phyloP scores from a whole-genome alignment of 2,329 filamentous ascomycete genomes.

The Fusarium humuli region DNA sequence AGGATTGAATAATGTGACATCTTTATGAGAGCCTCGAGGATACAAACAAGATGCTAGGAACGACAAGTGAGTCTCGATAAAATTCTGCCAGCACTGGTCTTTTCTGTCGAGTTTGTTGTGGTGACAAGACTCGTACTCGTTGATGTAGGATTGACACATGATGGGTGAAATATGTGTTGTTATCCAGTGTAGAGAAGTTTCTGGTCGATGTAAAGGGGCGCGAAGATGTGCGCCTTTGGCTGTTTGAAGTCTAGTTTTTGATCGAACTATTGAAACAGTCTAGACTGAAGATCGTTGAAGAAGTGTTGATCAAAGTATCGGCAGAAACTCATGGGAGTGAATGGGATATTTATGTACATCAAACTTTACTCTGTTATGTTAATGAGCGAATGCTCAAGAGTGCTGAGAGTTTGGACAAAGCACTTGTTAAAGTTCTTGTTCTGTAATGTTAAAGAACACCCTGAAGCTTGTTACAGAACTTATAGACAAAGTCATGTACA shows the following conservation, averaged over 20 bases:
- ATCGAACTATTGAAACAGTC: not conserved
- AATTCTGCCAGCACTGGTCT: slow-evolving; percentile 9
- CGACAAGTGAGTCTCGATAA: not conserved
- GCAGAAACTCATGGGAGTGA: not conserved
- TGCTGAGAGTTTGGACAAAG: slow-evolving; percentile 18
- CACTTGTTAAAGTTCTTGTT: slow-evolving; percentile 14
- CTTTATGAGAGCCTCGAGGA: not conserved
- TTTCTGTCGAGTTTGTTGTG: not conserved
- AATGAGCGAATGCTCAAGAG: not conserved
- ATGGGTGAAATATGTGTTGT: not conserved
- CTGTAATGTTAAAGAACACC: not conserved
- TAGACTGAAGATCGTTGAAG: not conserved
- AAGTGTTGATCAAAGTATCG: not conserved
- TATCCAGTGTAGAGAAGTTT: not conserved
- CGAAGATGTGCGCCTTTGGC: not conserved
- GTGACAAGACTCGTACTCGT: slow-evolving; percentile 3
- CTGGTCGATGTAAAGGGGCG: not conserved
- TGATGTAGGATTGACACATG: slow-evolving; percentile 10
- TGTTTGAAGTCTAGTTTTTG: not conserved
- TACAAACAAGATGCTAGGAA: not conserved
- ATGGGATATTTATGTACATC: not conserved
- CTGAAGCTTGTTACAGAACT: not conserved
- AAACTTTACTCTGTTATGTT: not conserved
- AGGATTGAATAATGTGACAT: not conserved
- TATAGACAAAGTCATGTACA: not conserved